Conservation (phyloP, 208 protist genomes). For the Trypanosoma boissoni region DNA sequence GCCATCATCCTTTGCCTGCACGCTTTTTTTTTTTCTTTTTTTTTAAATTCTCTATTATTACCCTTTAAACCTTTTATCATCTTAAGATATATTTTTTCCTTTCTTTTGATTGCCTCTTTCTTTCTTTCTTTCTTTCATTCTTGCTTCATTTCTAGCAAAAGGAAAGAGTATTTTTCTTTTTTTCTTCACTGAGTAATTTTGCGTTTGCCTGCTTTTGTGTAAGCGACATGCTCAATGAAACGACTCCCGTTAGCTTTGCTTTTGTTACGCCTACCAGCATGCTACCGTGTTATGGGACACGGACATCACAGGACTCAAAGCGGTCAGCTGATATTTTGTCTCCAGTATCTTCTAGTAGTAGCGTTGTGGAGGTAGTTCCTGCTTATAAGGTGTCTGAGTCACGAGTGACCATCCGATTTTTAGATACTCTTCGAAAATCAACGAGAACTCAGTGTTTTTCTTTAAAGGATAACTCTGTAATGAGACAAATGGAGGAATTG, state of each 20-base stretch:
- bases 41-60: constrained; percentile 1
- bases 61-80: too few relatives aligned
- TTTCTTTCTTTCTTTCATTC: too few relatives aligned
- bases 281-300: constrained; percentile 14
- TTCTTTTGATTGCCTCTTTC: constrained; percentile 13
- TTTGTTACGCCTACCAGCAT: constrained; percentile 14
- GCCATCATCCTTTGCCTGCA: too few relatives aligned
- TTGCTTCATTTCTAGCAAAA: too few relatives aligned
- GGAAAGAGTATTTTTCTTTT: background rate
- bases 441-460: constrained; percentile 24
- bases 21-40: too few relatives aligned
- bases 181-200: background rate
- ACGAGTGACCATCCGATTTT: constrained; percentile 17
- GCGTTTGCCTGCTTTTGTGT: background rate
- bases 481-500: constrained; percentile 29
- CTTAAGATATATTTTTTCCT: too few relatives aligned
- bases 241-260: constrained; percentile 11
- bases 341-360: constrained; percentile 1
- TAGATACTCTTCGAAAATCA: constrained; percentile 21
- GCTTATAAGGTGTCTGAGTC: background rate
- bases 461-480: background rate
- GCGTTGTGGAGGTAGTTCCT: background rate
- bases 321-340: background rate
- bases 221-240: background rate
- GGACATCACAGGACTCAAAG: background rate